Base-by-base conservation (phyloP, 2,329 filamentous ascomycete species). In the Colletotrichum filicis region DNA sequence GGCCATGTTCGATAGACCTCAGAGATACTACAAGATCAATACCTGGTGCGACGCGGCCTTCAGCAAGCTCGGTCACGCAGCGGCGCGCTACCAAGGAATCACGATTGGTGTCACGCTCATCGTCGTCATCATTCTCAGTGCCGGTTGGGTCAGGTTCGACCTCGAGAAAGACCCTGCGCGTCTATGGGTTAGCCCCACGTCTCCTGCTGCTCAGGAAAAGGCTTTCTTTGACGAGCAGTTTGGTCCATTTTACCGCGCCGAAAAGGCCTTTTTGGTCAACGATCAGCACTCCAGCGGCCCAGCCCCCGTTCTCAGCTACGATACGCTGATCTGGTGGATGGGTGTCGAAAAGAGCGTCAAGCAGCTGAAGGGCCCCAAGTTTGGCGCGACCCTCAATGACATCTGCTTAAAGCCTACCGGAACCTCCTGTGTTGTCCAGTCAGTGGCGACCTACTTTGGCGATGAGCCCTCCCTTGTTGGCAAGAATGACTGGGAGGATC, bases 171-270 rank as follows among this genome's bases (percentile, higher is more conserved):
- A 98, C 74, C 97, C 97, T 6, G 97, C 97, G 12, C 92, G 94
- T 60, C 86, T 99, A 9, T 99, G 97, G 97, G 97, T 99, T n/a
- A 95, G 96, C 78, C 97, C 97, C 8, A 93, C 93, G 9, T 98
- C 97, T 4, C 90, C 92, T 61, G 96, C 97, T 24, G 97, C 97
- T 0, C 90, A 95, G 80, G 96, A 99, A 81, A 99, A 99, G 84
- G 89, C 89, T 1, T 99, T 97, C 80, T 99, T 98, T 76, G 97
- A 99, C 80, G 82, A 90, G 46, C 95, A 95, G 77, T 99, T 99
- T 80, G 97, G 97, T 0, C 95, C 96, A 0, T 99, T 99, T 79
- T 99, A 97, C 83, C 93, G 97, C 53, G 93, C 95, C 0, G 94
- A 99, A 81, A 97, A 99, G 83, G 91, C 92, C 0, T 99, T 99